Base-by-base conservation (phyloP, 2,329 filamentous ascomycete species). In the Talaromyces rugulosus region DNA sequence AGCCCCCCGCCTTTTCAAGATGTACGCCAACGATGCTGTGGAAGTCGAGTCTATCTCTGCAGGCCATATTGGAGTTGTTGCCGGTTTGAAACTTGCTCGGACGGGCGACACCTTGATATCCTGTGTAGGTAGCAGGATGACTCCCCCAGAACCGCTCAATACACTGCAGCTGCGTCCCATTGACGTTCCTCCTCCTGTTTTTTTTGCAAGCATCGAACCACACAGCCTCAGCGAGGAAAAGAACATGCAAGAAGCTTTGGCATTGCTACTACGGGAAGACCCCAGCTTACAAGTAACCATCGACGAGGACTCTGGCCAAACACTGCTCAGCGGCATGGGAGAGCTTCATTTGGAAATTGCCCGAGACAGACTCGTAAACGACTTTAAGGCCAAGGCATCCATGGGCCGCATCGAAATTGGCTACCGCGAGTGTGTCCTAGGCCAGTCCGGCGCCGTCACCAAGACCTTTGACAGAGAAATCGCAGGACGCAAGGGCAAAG, bases 371-470 rank as follows among this genome's bases (percentile, higher is more conserved):
- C 85, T 99, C 9, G 87, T 95, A 66, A 90, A 91, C 58, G 92
- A 96, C 71, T 89, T 97, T 77, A 96, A 95, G 74, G 92, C 81
- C 75, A 96, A 86, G 83, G 92, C 82, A 65, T 87, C 79, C 18
- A 96, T 96, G 81, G 93, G 94, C 12, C 88, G 87, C 59, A 96
- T 99, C 65, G 91, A 96, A 69, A 96, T 99, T 63, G 92, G 96
- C 67, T 99, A 98, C 77, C 89, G 96, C 60, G 95, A 99, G 77
- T 89, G 88, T 55, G 80, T 95, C 9, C 85, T 87, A 0, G 79
- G 80, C 3, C 69, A 82, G 0, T 88, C 87, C 0, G 72, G 74
- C 0, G 77, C 84, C 0, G 82, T 87, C 42, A 85, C 83, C 28
- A 83, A 85, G 58, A 78, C 87, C 4, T 92, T 92, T 70, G 92